Evolutionary conservation across 2,329 filamentous ascomycete species (phyloP).

Genomic region (Curvularia spicifera): DNA sequence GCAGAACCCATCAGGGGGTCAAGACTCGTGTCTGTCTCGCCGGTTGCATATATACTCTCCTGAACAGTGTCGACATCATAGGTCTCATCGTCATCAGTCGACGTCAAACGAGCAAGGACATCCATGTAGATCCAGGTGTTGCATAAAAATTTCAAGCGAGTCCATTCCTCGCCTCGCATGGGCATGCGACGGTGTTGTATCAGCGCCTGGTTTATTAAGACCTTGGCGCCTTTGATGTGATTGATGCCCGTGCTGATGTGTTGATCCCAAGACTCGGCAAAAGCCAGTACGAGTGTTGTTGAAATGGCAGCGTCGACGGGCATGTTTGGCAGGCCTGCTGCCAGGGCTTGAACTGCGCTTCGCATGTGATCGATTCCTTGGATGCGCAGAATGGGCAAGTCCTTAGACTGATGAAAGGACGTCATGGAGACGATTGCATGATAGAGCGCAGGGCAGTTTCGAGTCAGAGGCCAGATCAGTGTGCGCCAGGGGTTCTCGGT

Average conservation of each 20-base stretch:
- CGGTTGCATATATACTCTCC: slow-evolving; percentile 45
- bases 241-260: slow-evolving; percentile 72
- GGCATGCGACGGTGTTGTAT: slow-evolving; percentile 53
- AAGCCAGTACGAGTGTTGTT: slow-evolving; percentile 72
- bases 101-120: slow-evolving; percentile 72
- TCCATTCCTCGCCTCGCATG: slow-evolving; percentile 50
- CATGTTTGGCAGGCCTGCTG: slow-evolving; percentile 67
- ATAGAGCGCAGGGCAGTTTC: slow-evolving; percentile 68
- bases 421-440: slow-evolving; percentile 73
- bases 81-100: slow-evolving; percentile 63
- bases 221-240: slow-evolving; percentile 71
- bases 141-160: slow-evolving; percentile 69
- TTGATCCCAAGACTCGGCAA: slow-evolving; percentile 74
- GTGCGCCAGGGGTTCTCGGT: slow-evolving; percentile 75
- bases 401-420: slow-evolving; percentile 69
- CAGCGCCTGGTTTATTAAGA: slow-evolving; percentile 67
- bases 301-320: slow-evolving; percentile 69
- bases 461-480: slow-evolving; percentile 71
- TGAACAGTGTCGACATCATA: slow-evolving; percentile 57
- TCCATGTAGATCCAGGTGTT: slow-evolving; percentile 78
- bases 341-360: slow-evolving; percentile 65
- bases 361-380: slow-evolving; percentile 73
- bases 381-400: slow-evolving; percentile 63
- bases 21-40: slow-evolving; percentile 59
- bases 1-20: slow-evolving; percentile 76